These are phyloP conservation scores for Perkinsus chesapeaki DNA, from an alignment of 169 alveolate genomes.

Conservation along the genomic window DNA sequence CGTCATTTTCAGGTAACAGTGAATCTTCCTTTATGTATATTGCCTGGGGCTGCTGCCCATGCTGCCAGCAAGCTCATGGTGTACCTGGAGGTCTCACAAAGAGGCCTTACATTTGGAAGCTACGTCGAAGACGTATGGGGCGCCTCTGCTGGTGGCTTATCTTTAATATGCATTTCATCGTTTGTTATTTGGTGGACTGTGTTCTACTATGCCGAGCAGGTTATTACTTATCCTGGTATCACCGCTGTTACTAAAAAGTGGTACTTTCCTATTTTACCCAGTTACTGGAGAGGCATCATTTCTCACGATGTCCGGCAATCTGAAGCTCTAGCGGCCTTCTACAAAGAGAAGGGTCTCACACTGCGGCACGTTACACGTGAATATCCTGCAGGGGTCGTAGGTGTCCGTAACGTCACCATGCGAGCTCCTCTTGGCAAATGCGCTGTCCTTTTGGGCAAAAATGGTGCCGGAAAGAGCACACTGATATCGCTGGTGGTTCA, in stretches of 20 bases:
- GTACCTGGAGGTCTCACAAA: background rate
- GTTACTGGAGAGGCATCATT: background rate
- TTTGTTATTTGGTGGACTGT: background rate
- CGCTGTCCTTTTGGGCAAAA: background rate
- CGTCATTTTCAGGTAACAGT: background rate
- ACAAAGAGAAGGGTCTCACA: background rate
- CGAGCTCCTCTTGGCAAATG: background rate
- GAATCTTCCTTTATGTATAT: background rate
- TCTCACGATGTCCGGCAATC: background rate
- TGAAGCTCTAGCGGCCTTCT: background rate
- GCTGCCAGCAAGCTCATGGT: background rate
- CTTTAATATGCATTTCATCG: background rate
- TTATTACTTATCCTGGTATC: background rate
- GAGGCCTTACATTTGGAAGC: background rate
- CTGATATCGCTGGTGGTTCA: constrained; percentile 26
- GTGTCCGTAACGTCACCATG: background rate
- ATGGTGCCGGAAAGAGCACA: constrained; percentile 23
- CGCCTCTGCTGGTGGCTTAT: background rate
- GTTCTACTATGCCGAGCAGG: background rate
- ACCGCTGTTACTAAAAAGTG: background rate
- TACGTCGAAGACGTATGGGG: background rate
- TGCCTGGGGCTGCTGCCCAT: background rate
- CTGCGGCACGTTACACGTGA: background rate
- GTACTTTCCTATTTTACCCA: background rate
- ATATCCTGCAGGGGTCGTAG: background rate